phyloP scores from a whole-genome alignment of 345 rosid species.

The Populus pruinosa region DNA sequence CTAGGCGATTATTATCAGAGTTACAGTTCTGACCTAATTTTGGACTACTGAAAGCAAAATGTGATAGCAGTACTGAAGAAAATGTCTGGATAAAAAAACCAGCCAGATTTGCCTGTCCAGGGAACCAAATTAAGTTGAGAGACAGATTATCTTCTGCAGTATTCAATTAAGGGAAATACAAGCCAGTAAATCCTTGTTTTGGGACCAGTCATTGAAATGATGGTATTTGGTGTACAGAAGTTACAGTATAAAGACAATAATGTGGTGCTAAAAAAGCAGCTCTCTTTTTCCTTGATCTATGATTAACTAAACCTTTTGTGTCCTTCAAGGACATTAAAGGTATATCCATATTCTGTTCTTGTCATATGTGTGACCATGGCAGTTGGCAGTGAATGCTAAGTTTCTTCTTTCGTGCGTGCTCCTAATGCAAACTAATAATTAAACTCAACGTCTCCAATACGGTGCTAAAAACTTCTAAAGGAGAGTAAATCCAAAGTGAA shows the following conservation, averaged over 20 bases:
- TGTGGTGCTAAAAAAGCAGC: slow-evolving; percentile 19
- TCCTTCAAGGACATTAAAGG: slow-evolving; percentile 16
- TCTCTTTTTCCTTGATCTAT: slow-evolving; percentile 13
- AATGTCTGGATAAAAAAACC: background rate
- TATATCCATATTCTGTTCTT: background rate
- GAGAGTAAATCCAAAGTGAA: background rate
- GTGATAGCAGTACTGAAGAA: background rate
- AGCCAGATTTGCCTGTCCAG: background rate
- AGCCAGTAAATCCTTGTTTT: background rate
- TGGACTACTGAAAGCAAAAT: background rate
- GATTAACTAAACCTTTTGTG: slow-evolving; percentile 20
- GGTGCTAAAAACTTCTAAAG: background rate
- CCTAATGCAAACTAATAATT: slow-evolving; percentile 6
- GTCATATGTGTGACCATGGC: slow-evolving; percentile 18
- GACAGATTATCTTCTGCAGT: background rate
- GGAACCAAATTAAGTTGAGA: background rate
- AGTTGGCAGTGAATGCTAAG: background rate
- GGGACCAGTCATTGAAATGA: background rate
- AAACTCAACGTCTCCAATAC: slow-evolving; percentile 8
- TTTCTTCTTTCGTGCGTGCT: background rate
- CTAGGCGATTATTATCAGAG: slow-evolving; percentile 18
- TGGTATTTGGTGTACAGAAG: slow-evolving; percentile 12
- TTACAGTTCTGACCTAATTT: slow-evolving; percentile 9
- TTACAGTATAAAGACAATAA: slow-evolving; percentile 14
- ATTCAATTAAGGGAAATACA: background rate